phyloP scores from a whole-genome alignment of 73 alveolate genomes.

The Stentor coeruleus region DNA sequence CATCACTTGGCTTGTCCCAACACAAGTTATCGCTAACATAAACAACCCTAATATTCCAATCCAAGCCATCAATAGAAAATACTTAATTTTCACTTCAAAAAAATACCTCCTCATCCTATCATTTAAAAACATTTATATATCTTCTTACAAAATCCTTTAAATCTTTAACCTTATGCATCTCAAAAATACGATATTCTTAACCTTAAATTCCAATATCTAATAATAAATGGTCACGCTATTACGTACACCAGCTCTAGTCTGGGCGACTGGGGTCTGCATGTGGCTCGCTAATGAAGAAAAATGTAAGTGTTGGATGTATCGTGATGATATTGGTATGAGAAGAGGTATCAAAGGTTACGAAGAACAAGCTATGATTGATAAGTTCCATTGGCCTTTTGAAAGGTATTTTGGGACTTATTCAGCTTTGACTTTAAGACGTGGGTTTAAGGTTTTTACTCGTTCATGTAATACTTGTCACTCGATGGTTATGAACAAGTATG shows the following conservation, averaged over 20 bases:
- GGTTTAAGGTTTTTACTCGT: constrained; percentile 86
- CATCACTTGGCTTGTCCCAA: no score
- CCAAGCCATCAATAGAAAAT: no score
- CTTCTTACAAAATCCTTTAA: no score
- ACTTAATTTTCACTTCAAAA: no score
- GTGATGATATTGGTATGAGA: constrained; percentile 93
- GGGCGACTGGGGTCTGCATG: constrained; percentile 7
- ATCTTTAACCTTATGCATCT: no score
- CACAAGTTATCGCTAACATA: no score
- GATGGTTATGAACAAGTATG: constrained; percentile 84
- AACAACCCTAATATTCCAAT: no score
- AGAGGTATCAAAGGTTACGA: constrained; percentile 95
- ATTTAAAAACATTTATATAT: no score
- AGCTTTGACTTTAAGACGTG: constrained; percentile 87
- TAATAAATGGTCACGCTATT: constrained; percentile 9
- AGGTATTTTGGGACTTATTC: constrained; percentile 78
- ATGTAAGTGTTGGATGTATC: constrained; percentile 67
- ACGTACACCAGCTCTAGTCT: constrained; percentile 16
- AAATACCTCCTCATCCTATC: no score
- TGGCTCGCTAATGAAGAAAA: neutral
- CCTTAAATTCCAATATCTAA: neutral
- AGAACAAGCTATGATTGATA: constrained; percentile 90
- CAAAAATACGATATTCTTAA: no score
- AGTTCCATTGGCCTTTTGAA: constrained; percentile 86
- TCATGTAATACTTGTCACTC: constrained; percentile 92